Evolutionary conservation across 2,329 filamentous ascomycete species (phyloP), one percentile per base, ranked within the genome.

Genomic region (Exophiala alcalophila): DNA sequence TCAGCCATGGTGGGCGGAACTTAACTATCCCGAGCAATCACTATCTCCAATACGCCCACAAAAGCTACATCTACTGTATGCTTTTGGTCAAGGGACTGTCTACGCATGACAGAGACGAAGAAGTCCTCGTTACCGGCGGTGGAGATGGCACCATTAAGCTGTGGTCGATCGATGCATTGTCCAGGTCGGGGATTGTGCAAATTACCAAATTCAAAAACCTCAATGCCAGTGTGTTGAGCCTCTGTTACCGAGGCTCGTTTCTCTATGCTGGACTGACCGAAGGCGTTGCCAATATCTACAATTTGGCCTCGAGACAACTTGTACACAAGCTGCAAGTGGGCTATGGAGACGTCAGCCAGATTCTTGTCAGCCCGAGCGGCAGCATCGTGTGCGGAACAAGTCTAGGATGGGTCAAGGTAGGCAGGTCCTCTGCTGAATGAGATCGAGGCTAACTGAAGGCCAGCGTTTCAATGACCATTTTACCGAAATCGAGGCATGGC

Each of bases 41-140:
- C 42, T 86, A 94, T 44, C 78, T 76, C 44, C 85, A 92, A 57
- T 98, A 94, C 66, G 89, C 92, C 1, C 92, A 98, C 63, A 91
- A 83, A 63, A 92, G 94, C 30, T 97, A 96, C 61, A 82, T 98
- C 0, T 96, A 96, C 64, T 94, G 89, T 64, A 97, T 97, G 91
- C 74, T 94, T 4, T 74, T 98, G 46, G 82, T 87, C 1, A 81
- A 78, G 48, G 86, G 86, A 0, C 74, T 87, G 5, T 75, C 87
- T 3, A 71, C 74, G n/a, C 83, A 83, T 5, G 72, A 78, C 0
- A 81, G 86, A 1, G 80, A 84, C 18, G 71, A 76, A 43, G 90
- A 97, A 55, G 81, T 94, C 1, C 64, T 98, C 25, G 80, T 98
- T 21, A 94, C 91, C 0, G 92, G 90, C 6, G 90, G 88, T 24